Evolutionary conservation across 192 early-diverging fungal species (phyloP), one percentile per base, ranked within the genome.

Genomic region (Spinellus fusiger): DNA sequence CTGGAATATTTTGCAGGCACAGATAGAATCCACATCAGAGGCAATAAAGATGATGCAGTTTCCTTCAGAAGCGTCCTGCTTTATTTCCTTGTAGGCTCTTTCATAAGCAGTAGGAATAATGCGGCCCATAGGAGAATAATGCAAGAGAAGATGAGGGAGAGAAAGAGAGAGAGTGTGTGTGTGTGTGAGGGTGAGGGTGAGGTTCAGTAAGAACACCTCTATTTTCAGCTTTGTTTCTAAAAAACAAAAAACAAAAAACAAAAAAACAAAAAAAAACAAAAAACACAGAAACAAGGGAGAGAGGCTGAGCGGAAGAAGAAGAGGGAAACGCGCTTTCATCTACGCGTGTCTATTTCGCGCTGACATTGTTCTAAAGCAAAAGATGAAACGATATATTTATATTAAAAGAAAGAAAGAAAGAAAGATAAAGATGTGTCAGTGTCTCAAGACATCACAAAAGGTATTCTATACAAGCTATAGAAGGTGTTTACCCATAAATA

Each of bases 21-120:
- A 95, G 10, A 95, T 72, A 4, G 85, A 79, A 74, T 95, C 93
- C 5, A 83, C 84, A 73, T 95, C 92, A 8, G 82, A 69, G 0
- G 86, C 72, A 4, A 86, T 91, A 66, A 93, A 90, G 38, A 93
- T 69, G 12, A 93, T 67, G 16, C 86, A 79, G 0, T 84, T 75
- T 1, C 79, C 73, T 27, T 70, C 38, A 27, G 50, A 34, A 1
- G 80, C 62, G 10, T 75, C 71, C 8, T 68, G 62, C 13, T 74
- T 52, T 29, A 86, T 74, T 26, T 74, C 70, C 32, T 70, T 74
- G 68, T 84, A 86, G 56, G 80, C 80, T 50, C 76, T 69, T 49
- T 84, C 73, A 61, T 82, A 84, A 34, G 56, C 60, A 40, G 64
- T 59, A 37, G 62, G 68, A 1, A 70, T 66, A 48, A 86, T 65